Conservation (phyloP, 1,284 basidiomycete genomes). For the Puccinia novopanici region DNA sequence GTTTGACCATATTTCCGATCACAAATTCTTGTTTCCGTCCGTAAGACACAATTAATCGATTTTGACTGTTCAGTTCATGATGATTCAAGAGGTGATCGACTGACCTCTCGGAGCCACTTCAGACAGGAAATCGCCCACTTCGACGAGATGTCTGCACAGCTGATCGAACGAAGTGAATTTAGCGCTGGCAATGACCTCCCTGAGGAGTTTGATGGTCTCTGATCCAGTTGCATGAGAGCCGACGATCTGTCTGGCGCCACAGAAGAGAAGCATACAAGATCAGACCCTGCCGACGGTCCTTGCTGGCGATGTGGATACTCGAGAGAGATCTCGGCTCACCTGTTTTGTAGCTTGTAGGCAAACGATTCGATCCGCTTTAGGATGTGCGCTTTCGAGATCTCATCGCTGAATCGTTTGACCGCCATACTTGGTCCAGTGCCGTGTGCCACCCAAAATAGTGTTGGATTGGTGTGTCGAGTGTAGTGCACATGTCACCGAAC, state of each 20-base stretch:
- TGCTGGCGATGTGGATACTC: not conserved
- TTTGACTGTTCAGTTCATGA: not conserved
- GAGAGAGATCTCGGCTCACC: constrained; percentile 4
- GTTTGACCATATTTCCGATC: constrained; percentile 44
- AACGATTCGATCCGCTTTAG: constrained; percentile 41
- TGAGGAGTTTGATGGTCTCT: constrained; percentile 39
- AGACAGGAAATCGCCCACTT: constrained; percentile 30
- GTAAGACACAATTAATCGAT: not conserved
- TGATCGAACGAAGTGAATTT: constrained; percentile 49
- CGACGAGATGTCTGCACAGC: constrained; percentile 27
- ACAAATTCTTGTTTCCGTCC: constrained; percentile 32
- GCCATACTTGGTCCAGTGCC: constrained; percentile 14
- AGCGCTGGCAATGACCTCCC: constrained; percentile 37
- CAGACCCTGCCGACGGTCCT: not conserved
- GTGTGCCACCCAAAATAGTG: too few relatives aligned
- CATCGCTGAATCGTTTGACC: constrained; percentile 32
- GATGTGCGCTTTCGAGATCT: constrained; percentile 39
- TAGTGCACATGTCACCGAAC: not conserved
- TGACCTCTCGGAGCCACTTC: constrained; percentile 41
- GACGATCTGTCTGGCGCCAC: constrained; percentile 26
- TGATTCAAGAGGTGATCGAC: not conserved
- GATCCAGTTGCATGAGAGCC: constrained; percentile 39
- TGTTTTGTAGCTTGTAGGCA: constrained; percentile 18
- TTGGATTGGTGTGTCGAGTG: not conserved
- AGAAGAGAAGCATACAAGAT: not conserved